Evolutionary conservation across 2,329 filamentous ascomycete species (phyloP).

Genomic region (Ceratocystiopsis sp.): DNA sequence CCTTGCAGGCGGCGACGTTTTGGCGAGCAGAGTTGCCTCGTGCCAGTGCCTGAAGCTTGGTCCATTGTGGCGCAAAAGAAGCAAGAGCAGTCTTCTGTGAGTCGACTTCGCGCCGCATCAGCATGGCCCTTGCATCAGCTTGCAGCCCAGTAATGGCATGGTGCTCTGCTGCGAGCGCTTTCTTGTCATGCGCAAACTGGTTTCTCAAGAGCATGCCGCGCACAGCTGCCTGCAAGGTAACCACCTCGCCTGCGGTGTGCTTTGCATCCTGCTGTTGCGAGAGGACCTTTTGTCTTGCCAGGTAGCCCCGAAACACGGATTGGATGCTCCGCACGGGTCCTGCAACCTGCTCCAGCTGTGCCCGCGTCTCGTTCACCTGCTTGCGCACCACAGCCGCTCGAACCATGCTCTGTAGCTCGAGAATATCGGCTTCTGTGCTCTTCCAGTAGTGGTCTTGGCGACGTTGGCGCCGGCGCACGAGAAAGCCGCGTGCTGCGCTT

Average conservation of each 20-base stretch:
- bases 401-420: constrained; percentile 69
- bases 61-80: constrained; percentile 31
- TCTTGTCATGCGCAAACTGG: constrained; percentile 34
- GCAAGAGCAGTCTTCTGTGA: constrained; percentile 33
- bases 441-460: constrained; percentile 52
- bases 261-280: constrained; percentile 39
- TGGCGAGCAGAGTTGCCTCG: constrained; percentile 32
- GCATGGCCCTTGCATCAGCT: constrained; percentile 46
- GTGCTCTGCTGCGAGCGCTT: constrained; percentile 32
- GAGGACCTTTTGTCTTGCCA: constrained; percentile 40
- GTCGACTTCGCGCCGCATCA: constrained; percentile 37
- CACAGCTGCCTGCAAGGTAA: constrained; percentile 46
- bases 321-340: constrained; percentile 50
- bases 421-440: constrained; percentile 51
- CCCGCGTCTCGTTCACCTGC: constrained; percentile 36
- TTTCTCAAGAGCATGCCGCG: constrained; percentile 49
- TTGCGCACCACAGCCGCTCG: constrained; percentile 48
- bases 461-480: constrained; percentile 47
- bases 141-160: constrained; percentile 40
- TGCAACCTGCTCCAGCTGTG: constrained; percentile 43
- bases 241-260: constrained; percentile 32
- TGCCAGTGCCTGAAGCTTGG: constrained; percentile 27
- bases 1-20: constrained; percentile 25
- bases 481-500: constrained; percentile 57
- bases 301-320: constrained; percentile 47